Evolutionary conservation across 805 yeast species (phyloP), one percentile per base, ranked within the genome.

Genomic region (Candida tibetensis): DNA sequence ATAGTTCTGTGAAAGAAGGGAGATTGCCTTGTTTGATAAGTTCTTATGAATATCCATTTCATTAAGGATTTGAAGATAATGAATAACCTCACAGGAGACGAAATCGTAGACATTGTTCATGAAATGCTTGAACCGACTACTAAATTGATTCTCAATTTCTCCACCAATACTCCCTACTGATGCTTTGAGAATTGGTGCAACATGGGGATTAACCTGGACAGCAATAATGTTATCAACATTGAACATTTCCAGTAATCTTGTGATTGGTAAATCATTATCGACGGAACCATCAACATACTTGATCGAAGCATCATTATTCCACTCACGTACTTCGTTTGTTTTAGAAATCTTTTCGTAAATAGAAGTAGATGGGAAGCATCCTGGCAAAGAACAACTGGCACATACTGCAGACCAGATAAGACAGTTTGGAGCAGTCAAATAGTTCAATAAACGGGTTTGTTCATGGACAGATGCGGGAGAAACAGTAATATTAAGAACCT

Each of bases 151-250:
- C 49, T 82, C 86, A 30, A 79, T 63, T 45, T 76, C 82, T 5
- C 86, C 86, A 9, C 88, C 89, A 15, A 79, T 80, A 55, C 79
- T 76, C 15, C 81, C 77, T 3, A 81, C 72, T 0, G 89, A 79
- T 37, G 81, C 64, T 47, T 80, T 81, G 49, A 93, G 69, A 35
- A 91, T 74, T 0, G 99, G 99, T 2, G 85, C 86, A 12, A 93
- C 95, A 57, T 93, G 99, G 0, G 97, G 95, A 55, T 93, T 93
- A 1, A 93, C 99, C 58, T 93, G 99, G 32, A 95, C 91, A 0
- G 97, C 99, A 49, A 93, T 89, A 45, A 93, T 90, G 59, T 93
- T 96, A 57, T 93, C 95, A 21, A 93, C 96, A 54, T 93, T 91
- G 60, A 93, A 93, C 96, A 93, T 89, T 57, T 93, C 99, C 15